phyloP scores from a whole-genome alignment of 1,139 yeast genomes.

The Geotrichum candidum region DNA sequence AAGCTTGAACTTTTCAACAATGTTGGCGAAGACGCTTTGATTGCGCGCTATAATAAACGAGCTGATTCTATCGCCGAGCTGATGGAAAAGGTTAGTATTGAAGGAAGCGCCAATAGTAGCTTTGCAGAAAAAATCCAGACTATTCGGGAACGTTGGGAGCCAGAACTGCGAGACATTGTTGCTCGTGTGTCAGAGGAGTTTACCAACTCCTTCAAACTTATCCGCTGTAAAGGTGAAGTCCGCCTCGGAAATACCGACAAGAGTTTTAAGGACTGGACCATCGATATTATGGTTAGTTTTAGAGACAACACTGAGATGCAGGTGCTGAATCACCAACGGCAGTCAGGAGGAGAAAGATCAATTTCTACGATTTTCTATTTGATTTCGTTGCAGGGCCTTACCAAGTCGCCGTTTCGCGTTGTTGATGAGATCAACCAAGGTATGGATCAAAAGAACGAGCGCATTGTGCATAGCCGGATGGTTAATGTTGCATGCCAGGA shows the following conservation, averaged over 20 bases:
- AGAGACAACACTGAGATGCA: slow-evolving; percentile 67
- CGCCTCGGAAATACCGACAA: slow-evolving; percentile 45
- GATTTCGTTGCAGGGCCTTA: slow-evolving; percentile 86
- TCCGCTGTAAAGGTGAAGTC: slow-evolving; percentile 84
- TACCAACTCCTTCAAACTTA: slow-evolving; percentile 57
- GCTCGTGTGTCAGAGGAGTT: slow-evolving; percentile 55
- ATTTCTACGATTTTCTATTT: slow-evolving; percentile 88
- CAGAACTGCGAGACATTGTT: slow-evolving; percentile 48
- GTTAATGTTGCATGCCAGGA: slow-evolving; percentile 76
- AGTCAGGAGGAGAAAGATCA: slow-evolving; percentile 97
- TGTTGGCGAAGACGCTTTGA: slow-evolving; percentile 2
- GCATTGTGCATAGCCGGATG: slow-evolving; percentile 78
- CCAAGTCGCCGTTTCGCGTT: slow-evolving; percentile 86
- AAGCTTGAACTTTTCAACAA: neutral
- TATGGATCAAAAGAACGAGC: slow-evolving; percentile 92
- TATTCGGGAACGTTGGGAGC: slow-evolving; percentile 51
- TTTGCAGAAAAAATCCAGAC: slow-evolving; percentile 38
- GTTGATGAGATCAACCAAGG: slow-evolving; percentile 99
- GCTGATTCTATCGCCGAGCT: slow-evolving; percentile 31
- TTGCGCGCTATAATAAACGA: slow-evolving; percentile 28
- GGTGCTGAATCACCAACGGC: slow-evolving; percentile 74
- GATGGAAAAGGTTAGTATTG: slow-evolving; percentile 27
- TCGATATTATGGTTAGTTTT: slow-evolving; percentile 80
- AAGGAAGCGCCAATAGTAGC: slow-evolving; percentile 30
- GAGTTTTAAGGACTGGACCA: slow-evolving; percentile 68